Conservation (phyloP, 768 basidiomycete species). For the Tremella fuciformis region DNA sequence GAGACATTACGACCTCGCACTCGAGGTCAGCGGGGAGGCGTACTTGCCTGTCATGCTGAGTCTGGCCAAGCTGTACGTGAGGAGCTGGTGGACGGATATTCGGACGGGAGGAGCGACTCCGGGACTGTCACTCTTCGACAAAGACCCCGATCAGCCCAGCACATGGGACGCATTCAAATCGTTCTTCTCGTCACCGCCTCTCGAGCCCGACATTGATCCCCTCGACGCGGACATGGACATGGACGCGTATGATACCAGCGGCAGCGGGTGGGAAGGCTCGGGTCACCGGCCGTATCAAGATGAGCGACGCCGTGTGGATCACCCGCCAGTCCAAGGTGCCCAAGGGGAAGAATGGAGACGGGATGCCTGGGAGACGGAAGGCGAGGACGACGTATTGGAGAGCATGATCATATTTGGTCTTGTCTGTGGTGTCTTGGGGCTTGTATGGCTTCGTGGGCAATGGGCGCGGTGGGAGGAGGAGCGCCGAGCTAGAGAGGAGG, state of each 20-base stretch:
- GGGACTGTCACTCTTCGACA: constrained; percentile 35
- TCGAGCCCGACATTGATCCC: background rate
- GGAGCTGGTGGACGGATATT: constrained; percentile 54
- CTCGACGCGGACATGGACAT: constrained; percentile 21
- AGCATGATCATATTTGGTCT: constrained; percentile 73
- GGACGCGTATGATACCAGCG: constrained; percentile 23
- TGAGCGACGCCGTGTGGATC: constrained; percentile 44
- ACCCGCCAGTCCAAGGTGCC: constrained; percentile 56
- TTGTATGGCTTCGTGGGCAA: constrained; percentile 75
- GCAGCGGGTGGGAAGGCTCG: constrained; percentile 42
- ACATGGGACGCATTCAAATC: constrained; percentile 32
- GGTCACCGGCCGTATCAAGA: constrained; percentile 11
- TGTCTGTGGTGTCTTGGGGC: constrained; percentile 67
- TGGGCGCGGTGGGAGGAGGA: constrained; percentile 67
- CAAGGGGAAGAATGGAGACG: constrained; percentile 18
- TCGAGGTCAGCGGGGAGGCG: constrained; percentile 83
- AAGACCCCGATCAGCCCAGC: constrained; percentile 11
- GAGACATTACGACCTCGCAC: constrained; percentile 84
- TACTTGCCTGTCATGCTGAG: constrained; percentile 83
- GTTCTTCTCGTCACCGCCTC: constrained; percentile 19
- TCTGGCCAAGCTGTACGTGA: constrained; percentile 72
- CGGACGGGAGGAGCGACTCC: constrained; percentile 30
- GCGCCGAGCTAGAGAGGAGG: constrained; percentile 2
- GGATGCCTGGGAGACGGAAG: constrained; percentile 56
- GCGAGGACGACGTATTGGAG: constrained; percentile 67